These are phyloP conservation scores for Dactylis glomerata DNA, from an alignment of 176 grass and related monocot genomes.

Conservation along the genomic window DNA sequence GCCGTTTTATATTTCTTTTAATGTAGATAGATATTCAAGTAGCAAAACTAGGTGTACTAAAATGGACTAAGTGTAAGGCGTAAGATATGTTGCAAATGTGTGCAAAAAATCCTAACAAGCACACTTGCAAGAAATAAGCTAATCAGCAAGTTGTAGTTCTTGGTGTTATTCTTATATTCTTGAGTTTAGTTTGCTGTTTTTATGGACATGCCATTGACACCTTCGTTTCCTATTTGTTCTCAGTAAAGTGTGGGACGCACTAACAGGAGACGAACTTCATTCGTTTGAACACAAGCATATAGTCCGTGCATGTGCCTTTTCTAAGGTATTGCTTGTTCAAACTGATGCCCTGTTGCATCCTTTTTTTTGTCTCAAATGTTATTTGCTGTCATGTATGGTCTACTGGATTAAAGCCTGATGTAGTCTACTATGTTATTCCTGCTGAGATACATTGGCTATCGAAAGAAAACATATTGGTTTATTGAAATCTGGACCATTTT, in stretches of 20 bases:
- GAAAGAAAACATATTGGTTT: neutral
- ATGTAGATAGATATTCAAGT: neutral
- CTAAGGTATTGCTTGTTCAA: conserved; percentile 57
- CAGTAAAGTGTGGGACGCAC: conserved; percentile 95
- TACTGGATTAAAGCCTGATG: neutral
- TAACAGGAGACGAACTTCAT: conserved; percentile 83
- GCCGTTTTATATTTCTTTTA: neutral
- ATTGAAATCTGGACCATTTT: neutral
- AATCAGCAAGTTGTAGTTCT: neutral
- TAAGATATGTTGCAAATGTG: neutral
- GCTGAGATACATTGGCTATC: neutral
- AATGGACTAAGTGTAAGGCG: neutral
- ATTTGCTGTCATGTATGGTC: neutral
- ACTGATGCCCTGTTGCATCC: neutral
- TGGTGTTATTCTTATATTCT: neutral
- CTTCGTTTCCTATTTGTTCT: conserved; percentile 15
- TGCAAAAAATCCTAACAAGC: neutral
- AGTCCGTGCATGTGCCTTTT: conserved; percentile 85
- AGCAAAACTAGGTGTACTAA: neutral
- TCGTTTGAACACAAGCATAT: conserved; percentile 98
- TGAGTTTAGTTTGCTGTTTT: neutral
- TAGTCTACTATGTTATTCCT: neutral
- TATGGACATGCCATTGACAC: neutral
- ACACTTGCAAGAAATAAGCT: neutral
- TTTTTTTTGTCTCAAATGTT: neutral